Base-by-base conservation (phyloP, 208 protist species). In the Wallacemonas sp. region DNA sequence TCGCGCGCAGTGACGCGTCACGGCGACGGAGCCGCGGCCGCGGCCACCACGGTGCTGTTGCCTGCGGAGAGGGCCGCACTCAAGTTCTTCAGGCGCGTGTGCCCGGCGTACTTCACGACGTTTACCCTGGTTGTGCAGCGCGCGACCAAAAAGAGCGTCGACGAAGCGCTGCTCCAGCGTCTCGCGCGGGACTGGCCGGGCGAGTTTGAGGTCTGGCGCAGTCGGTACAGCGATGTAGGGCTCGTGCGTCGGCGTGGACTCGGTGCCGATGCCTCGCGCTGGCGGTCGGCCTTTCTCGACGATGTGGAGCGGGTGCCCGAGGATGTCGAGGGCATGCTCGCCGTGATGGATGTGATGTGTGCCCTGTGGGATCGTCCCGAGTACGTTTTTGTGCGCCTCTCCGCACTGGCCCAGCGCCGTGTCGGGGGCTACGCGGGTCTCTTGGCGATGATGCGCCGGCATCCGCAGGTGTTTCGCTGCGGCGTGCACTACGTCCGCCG, bases 61-160 rank as follows among this genome's bases (percentile, higher is more conserved):
- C 16, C 29, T 10, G 52, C 52, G 2, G 52, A 59, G 0, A 25
- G 52, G 41, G 63, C 65, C 28, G 54, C 73, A 28, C 55, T 79
- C 11, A 89, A 89, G 63, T 92, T 93, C 52, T 69, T 93, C 45
- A 61, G 59, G 38, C 89, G 89, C 5, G 86, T 93, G 29, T 90
- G 82, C 57, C 89, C 89, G 10, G 63, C 81, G 1, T 93, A 95
- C 69, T 95, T 93, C 64, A 81, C 77, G 22, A 73, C 89, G 0
- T 61, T 84, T 20, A 78, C 76, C 8, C 72, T 95, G 14, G 29
- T 84, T 32, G 71, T 88, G 75, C 86, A 92, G 74, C 89, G 89
- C n/a, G 91, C 87, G 63, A 86, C 71, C 0, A 93, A 93, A 64
- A 93, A 93, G 73, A 93, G 85, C 46, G 44, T 95, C 25, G 79